Conservation (phyloP, 306 rosid species). For the Pyrus betulifolia region DNA sequence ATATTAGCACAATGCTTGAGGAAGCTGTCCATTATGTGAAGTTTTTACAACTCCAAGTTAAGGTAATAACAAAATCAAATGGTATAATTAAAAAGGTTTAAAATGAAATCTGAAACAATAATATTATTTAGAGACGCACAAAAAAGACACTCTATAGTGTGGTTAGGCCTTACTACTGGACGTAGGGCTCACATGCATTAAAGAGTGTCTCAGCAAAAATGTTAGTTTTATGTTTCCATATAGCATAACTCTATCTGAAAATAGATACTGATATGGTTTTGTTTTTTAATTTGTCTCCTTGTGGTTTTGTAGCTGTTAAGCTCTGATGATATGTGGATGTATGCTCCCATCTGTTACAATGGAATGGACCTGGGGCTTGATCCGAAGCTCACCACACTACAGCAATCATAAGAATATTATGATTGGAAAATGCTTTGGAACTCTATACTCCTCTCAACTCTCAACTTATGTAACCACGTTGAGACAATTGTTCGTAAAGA, state of each 20-base stretch:
- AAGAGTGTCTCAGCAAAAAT: too few relatives aligned
- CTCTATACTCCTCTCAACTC: neutral
- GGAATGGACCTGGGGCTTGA: conserved; percentile 81
- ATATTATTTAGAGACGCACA: too few relatives aligned
- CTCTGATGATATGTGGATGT: conserved; percentile 90
- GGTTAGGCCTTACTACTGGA: too few relatives aligned
- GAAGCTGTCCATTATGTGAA: conserved; percentile 91
- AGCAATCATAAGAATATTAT: conserved; percentile 19
- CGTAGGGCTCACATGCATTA: too few relatives aligned
- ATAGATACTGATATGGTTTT: neutral
- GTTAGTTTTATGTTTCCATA: too few relatives aligned
- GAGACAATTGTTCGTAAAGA: neutral
- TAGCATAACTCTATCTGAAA: neutral
- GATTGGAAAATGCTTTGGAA: neutral
- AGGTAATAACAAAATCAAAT: conserved; percentile 38
- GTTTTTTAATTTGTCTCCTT: neutral
- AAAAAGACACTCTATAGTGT: too few relatives aligned
- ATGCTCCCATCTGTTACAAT: conserved; percentile 89
- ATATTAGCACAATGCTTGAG: conserved; percentile 97
- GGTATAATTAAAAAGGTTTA: neutral
- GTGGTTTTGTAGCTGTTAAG: conserved; percentile 57
- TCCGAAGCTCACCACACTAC: conserved; percentile 34
- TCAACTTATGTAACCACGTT: neutral
- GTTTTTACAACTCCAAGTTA: conserved; percentile 81
- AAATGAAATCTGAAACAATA: too few relatives aligned